Evolutionary conservation across 495 filamentous ascomycete genomes (phyloP), one percentile per base, ranked within the genome.

Genomic region (Sphaerosporella brunnea): DNA sequence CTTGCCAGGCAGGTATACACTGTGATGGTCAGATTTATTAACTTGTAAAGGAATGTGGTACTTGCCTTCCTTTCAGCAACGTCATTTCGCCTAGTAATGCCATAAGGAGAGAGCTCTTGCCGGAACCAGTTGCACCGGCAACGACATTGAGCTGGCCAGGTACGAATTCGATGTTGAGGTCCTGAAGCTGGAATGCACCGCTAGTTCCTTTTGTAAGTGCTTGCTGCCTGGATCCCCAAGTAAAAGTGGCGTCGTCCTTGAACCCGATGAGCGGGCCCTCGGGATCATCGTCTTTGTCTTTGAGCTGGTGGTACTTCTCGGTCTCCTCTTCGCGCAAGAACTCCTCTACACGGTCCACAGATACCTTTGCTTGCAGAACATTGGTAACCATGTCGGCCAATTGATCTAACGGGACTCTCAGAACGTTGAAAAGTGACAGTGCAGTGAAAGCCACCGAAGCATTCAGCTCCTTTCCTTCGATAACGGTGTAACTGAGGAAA

Each of bases 321-420:
- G 90, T 96, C 64, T 99, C 92, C 20, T 93, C 83, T 60, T 99
- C 92, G 45, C 74, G 79, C 44, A 99, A 63, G 60, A 93, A 99
- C 52, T 93, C 81, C 57, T 99, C 90, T 16, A 99, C 84, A 65
- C 92, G 85, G 59, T 93, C 87, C 37, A 99, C 73, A 1, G 92
- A 96, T 24, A 99, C 92, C 66, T 92, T 90, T 8, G 86, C 84
- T 65, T 99, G 92, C 65, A 94, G 85, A 5, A 99, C 87, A 61
- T 94, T 93, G 28, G 92, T 93, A 59, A 99, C 76, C 92, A 99
- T 99, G 61, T 99, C 92, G 37, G 92, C 92, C 3, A 99, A 70
- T 59, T 96, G 92, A 64, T 99, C 92, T 43, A 99, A 65, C 7
- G 92, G 92, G 47, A 93, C 79, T 32, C 92, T 78, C 23, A 99